Evolutionary conservation across 768 basidiomycete genomes (phyloP).

Genomic region (Tricholoma sp.): DNA sequence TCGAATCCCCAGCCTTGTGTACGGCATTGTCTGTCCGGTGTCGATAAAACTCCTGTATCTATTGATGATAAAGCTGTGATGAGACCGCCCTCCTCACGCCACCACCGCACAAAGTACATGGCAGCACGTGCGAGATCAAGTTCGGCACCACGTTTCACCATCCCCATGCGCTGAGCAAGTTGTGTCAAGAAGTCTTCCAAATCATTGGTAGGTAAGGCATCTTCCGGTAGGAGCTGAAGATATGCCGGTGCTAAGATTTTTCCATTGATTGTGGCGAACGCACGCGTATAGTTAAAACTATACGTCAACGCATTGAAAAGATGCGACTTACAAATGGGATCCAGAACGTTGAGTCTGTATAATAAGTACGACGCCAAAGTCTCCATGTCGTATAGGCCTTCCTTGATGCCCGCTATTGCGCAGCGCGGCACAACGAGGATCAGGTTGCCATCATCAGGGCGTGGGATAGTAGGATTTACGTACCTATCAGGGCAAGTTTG

Average conservation of each 20-base stretch:
- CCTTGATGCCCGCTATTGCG: slow-evolving; percentile 84
- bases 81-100: slow-evolving; percentile 72
- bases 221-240: slow-evolving; percentile 52
- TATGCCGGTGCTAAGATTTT: slow-evolving; percentile 58
- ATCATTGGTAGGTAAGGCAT: slow-evolving; percentile 53
- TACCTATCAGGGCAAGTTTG: slow-evolving; percentile 91
- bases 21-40: slow-evolving; percentile 4
- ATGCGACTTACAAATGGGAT: slow-evolving; percentile 57
- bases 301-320: slow-evolving; percentile 5
- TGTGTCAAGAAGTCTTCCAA: slow-evolving; percentile 60
- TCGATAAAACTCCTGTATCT: slow-evolving; percentile 8
- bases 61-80: slow-evolving; percentile 41
- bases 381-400: slow-evolving; percentile 84
- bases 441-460: slow-evolving; percentile 14
- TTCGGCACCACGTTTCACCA: slow-evolving; percentile 73
- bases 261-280: slow-evolving; percentile 2
- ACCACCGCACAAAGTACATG: slow-evolving; percentile 81
- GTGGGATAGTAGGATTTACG: slow-evolving; percentile 27
- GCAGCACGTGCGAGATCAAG: slow-evolving; percentile 70
- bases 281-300: neutral
- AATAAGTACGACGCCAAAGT: slow-evolving; percentile 82
- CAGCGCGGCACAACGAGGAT: slow-evolving; percentile 5
- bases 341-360: slow-evolving; percentile 76
- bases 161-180: slow-evolving; percentile 74
- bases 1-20: slow-evolving; percentile 83